Percentiles rank a stretch among this genome's conserved stretches.
phyloP scores from a whole-genome alignment of 225 moss, liverwort and hornwort species.

The Physcomitrium patens region DNA sequence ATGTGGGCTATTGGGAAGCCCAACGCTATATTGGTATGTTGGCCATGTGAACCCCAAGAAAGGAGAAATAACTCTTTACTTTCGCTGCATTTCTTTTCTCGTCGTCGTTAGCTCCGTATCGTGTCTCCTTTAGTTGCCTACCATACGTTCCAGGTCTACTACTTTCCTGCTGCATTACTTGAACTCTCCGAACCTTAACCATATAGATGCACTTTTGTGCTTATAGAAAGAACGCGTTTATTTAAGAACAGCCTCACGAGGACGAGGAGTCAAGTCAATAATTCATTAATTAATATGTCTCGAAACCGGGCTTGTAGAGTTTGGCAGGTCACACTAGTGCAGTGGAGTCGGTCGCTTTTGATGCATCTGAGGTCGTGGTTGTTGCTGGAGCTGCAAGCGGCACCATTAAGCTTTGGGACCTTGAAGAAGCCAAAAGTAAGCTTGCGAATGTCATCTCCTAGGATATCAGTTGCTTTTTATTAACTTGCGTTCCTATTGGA shows the following conservation, averaged over 20 bases:
- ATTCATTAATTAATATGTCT: slow-evolving; percentile 21
- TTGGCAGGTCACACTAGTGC: slow-evolving; percentile 97
- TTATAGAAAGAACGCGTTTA: neutral
- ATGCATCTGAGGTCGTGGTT: slow-evolving; percentile 92
- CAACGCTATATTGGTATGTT: slow-evolving; percentile 92
- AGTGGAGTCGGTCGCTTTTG: slow-evolving; percentile 99
- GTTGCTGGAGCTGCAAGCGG: slow-evolving; percentile 99
- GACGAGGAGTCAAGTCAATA: neutral
- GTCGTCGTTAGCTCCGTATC: slow-evolving; percentile 12
- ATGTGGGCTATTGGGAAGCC: slow-evolving; percentile 99
- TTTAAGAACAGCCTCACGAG: neutral
- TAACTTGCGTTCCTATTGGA: slow-evolving; percentile 9
- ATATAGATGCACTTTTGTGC: slow-evolving; percentile 1
- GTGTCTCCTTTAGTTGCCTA: slow-evolving; percentile 6
- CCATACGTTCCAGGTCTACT: neutral
- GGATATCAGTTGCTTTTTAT: slow-evolving; percentile 3
- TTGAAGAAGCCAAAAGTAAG: slow-evolving; percentile 98
- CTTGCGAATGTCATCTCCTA: slow-evolving; percentile 8
- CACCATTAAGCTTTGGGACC: slow-evolving; percentile 98
- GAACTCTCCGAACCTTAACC: neutral
- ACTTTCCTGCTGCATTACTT: neutral
- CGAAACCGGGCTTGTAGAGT: slow-evolving; percentile 59
- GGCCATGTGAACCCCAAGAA: slow-evolving; percentile 1
- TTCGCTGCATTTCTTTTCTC: slow-evolving; percentile 14
- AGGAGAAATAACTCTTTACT: neutral